Evolutionary conservation across 768 basidiomycete genomes (phyloP), one percentile per base, ranked within the genome.

Genomic region (Kwoniella pini): DNA sequence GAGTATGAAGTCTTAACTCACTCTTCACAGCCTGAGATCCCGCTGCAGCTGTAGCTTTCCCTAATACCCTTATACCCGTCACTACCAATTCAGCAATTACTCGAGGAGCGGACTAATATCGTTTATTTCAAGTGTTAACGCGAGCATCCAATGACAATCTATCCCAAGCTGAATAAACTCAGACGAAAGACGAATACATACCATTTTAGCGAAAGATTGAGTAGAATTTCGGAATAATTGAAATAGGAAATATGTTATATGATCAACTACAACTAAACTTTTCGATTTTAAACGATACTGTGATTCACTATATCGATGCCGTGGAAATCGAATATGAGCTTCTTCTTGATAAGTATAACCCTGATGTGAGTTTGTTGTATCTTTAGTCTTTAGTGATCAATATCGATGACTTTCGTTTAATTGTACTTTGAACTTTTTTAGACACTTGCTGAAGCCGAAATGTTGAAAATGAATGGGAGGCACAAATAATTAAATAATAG

Each of bases 21-120:
- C 96, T 99, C 83, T 91, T 88, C 42, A 89, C 86, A 11, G 94
- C 95, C 78, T 99, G 96, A 69, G 84, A 83, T 36, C 91, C 91
- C 1, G 94, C 96, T 74, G 92, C 93, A 31, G 83, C 81, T 54
- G 98, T 85, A 42, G 96, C 96, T 80, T 88, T 94, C 56, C 96
- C 93, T 52, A 98, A 80, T 26, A 68, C 63, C 39, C 62, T 57
- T 28, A 68, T 54, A 42, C 67, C 67, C 0, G 71, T 73, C 11
- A 73, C 50, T 5, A 73, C 57, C 33, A 73, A 48, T 27, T 73
- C 67, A 19, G 63, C 54, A 12, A 70, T 66, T 19, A 70, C 67
- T 62, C 60, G 51, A n/a, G 71, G 69, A n/a, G 64, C 60, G 15
- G 58, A 61, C 55, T 61, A 36, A 9, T 36, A 15, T 36, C n/a